These are phyloP conservation scores for Cordyceps cicadae DNA, from an alignment of 2,329 filamentous ascomycete genomes.

Conservation along the genomic window DNA sequence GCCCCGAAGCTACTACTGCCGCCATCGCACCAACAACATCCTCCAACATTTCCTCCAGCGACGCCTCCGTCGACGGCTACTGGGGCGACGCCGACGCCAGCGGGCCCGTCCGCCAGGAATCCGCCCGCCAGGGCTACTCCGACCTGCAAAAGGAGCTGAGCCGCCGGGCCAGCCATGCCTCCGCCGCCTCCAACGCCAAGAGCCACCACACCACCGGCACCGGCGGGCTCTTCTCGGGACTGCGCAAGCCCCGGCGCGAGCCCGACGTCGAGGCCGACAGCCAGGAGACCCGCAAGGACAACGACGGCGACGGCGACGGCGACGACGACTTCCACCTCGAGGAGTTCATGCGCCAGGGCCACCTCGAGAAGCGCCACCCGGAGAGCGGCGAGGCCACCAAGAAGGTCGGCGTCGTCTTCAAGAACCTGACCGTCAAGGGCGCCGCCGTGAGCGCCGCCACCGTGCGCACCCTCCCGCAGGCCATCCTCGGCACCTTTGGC, in stretches of 20 bases:
- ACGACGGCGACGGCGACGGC: conserved; percentile 25
- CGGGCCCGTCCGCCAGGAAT: conserved; percentile 14
- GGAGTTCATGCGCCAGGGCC: conserved; percentile 64
- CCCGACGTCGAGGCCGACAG: conserved; percentile 10
- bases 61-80: conserved; percentile 16
- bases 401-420: conserved; percentile 70
- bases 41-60: conserved; percentile 2
- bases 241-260: conserved; percentile 3
- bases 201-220: neutral
- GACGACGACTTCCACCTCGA: conserved; percentile 60
- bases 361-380: conserved; percentile 61
- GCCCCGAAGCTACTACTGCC: neutral
- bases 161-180: conserved; percentile 13
- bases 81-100: conserved; percentile 20
- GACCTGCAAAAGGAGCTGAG: conserved; percentile 19
- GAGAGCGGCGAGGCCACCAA: conserved; percentile 58
- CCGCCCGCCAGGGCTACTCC: conserved; percentile 15
- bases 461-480: conserved; percentile 64
- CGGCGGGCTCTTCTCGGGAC: neutral
- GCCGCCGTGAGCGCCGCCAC: conserved; percentile 58
- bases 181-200: conserved; percentile 1
- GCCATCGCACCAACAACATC: neutral
- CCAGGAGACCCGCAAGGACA: conserved; percentile 26
- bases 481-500: conserved; percentile 69
- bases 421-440: conserved; percentile 67